Base-by-base conservation (phyloP, 768 basidiomycete genomes). In the Cystoderma amianthinum region DNA sequence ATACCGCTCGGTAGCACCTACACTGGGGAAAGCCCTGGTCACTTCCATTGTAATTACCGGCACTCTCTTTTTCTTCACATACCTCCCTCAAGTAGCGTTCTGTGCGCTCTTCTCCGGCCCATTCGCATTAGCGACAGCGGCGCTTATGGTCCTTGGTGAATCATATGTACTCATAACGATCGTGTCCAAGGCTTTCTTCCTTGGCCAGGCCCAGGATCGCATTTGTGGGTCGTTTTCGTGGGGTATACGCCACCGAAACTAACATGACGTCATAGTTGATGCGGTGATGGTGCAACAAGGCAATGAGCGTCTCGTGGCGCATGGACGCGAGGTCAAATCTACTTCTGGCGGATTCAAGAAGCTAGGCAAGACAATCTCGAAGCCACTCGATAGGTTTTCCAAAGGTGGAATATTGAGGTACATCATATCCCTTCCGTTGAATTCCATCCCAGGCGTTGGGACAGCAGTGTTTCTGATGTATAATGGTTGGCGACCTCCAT, bases 41-140 rank as follows among this genome's bases (percentile, higher is more conserved):
- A 49, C 63, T 20, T 70, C 71, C 3, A 48, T 63, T 25, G 58
- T 54, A 3, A 62, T 72, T 36, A 72, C 72, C 28, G 45, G 45
- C 17, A 61, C 54, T n/a, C 51, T 81, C 48, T 78, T 80, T 50
- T 56, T 70, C 49, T 71, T 78, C 60, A 74, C 74, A 15, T 86
- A 80, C 60, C 50, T 83, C 6, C 84, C 84, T 2, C 81, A 82
- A 52, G 74, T 79, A 24, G 79, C 77, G 32, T 55, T 85, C 36
- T 74, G 82, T 28, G 71, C 78, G 2, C 47, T 82, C 41, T 67
- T 85, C 49, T 72, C 74, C 0, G 84, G 82, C 1, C 80, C 82
- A 3, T 66, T 85, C 19, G 79, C 78, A 1, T 78, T 80, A 52
- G 51, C 77, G 22, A 68, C 68, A 6, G 78, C 78, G 3, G 62